Evolutionary conservation across 768 basidiomycete genomes (phyloP), one percentile per base, ranked within the genome.

Genomic region (Pleurotus tuber-regium): DNA sequence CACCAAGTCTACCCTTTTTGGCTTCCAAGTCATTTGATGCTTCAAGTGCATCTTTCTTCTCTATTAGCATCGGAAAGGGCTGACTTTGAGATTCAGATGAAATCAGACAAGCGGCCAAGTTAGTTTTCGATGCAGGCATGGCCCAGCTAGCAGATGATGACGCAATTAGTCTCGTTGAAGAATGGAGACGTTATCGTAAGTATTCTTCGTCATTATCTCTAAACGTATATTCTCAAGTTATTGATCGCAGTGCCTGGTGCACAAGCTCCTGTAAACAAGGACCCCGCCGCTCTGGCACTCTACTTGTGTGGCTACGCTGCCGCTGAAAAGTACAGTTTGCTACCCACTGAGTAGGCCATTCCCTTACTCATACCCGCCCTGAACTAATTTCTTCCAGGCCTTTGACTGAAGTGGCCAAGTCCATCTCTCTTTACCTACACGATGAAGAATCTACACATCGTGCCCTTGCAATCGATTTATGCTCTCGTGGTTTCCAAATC

Each of bases 401-500:
- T 1, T 76, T 99, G 16, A 86, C 82, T 19, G 89, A 95, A 56
- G 84, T 93, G 46, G 85, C 95, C 1, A 87, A 86, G 60, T 96
- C 93, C 0, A 80, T 98, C 50, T 74, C 79, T 0, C 58, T 86
- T 7, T 94, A 87, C 60, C 74, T 99, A 10, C 79, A 91, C 49
- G 86, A 91, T 53, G 84, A 87, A 43, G 70, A 76, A 5, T 83
- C 84, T 0, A 73, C 73, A 1, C 80, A 89, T 63, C 74, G 86
- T 5, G 73, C 82, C 3, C 73, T 94, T 10, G 92, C 90, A 0
- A 85, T 97, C 56, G 96, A 98, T 61, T 74, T 98, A 8, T 93
- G 91, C 59, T 86, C 89, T 1, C 84, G 89, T 39, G 96, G 96
- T 0, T 98, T 98, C 63, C 80, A 87, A 39, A 83, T 95, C 43